Base-by-base conservation (phyloP, 139 green algal species). In the Dunaliella primolecta region DNA sequence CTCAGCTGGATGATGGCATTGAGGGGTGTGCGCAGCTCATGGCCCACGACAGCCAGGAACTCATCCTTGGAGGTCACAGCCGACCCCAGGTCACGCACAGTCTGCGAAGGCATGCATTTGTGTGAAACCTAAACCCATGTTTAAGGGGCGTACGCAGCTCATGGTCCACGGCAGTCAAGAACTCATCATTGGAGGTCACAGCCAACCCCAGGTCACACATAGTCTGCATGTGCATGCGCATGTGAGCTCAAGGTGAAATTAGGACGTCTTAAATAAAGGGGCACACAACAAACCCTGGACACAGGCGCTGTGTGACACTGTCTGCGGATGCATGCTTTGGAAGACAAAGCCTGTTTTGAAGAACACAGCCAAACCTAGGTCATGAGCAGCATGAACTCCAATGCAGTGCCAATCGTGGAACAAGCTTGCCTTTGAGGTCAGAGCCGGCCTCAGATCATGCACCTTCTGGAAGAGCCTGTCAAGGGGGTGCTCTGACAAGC, bases 71-170 rank as follows among this genome's bases (percentile, higher is more conserved):
- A 23, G 30, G n/a, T 36, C 32, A 84, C 81, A 36, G 57, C 31
- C 31, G 29, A 30, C 46, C 29, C 34, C 55, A 84, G 57, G 25
- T 78, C 81, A 25, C 76, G 38, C 56, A 84, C 78, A 75, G 78
- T 37, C 78, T 83, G 78, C 37, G 21, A 37, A n/a, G n/a, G n/a
- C n/a, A n/a, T n/a, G n/a, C n/a, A n/a, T n/a, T 29, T n/a, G n/a
- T n/a, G n/a, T n/a, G n/a, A n/a, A n/a, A n/a, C n/a, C n/a, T n/a
- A n/a, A n/a, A n/a, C n/a, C n/a, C n/a, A n/a, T n/a, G n/a, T n/a
- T 95, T 95, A 64, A 95, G 90, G 21, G 93, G 93, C 34, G 93
- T 95, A 55, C 93, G 89, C 79, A 95, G 85, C 87, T 95, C 93
- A 86, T 95, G 93, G 3, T 78, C 88, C 80, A 95, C 92, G 33